Percentiles rank a stretch among this genome's conserved stretches.
Conservation (phyloP, 129 eudicot species). For the Lactuca sativa region DNA sequence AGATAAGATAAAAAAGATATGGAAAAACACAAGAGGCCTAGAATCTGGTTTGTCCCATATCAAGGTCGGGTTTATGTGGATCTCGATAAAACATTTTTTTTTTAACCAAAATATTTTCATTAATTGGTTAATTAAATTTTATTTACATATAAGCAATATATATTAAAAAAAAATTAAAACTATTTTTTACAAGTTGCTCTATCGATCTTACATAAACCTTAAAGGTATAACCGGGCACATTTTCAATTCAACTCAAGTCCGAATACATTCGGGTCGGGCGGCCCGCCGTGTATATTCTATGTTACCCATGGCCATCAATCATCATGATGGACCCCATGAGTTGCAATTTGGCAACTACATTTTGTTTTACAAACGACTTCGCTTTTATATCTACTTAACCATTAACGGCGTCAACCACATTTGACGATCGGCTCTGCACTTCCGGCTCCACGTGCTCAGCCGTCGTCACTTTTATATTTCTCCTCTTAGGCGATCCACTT, state of each 20-base stretch:
- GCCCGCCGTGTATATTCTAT: neutral
- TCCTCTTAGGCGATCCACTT: conserved; percentile 58
- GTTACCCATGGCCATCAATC: neutral
- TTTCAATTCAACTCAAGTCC: conserved; percentile 12
- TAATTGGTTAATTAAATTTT: too few relatives aligned
- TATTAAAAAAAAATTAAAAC: neutral
- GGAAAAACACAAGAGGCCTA: neutral
- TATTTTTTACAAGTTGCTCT: conserved; percentile 1
- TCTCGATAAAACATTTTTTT: neutral
- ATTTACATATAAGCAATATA: too few relatives aligned
- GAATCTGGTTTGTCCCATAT: neutral
- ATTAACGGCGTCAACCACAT: conserved; percentile 34
- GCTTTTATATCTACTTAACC: conserved; percentile 29
- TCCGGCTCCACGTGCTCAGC: conserved; percentile 51
- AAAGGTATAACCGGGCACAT: conserved; percentile 3
- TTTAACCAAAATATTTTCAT: too few relatives aligned
- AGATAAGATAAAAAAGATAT: too few relatives aligned
- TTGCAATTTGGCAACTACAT: conserved; percentile 26
- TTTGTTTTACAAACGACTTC: conserved; percentile 10
- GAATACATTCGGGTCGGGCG: conserved; percentile 3
- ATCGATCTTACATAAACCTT: conserved; percentile 16
- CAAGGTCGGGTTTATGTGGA: neutral
- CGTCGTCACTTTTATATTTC: conserved; percentile 35
- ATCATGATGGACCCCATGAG: conserved; percentile 1
- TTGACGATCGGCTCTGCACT: conserved; percentile 58